Evolutionary conservation across 2,329 filamentous ascomycete species (phyloP).

Genomic region (Talaromyces atroroseus): DNA sequence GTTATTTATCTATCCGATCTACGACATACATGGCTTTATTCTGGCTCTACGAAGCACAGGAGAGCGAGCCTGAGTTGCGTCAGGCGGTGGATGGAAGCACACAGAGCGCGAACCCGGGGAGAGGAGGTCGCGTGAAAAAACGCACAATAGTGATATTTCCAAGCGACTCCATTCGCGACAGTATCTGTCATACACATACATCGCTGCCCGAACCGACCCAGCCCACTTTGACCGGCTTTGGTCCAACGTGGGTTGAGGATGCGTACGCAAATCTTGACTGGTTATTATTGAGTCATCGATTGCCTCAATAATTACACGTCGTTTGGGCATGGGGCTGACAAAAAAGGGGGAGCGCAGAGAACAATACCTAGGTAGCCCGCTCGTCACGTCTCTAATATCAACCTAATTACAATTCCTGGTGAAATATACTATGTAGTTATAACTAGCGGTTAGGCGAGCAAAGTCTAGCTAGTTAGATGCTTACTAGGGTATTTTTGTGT

Average conservation of each 20-base stretch:
- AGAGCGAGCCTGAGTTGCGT: neutral
- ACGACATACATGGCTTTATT: neutral
- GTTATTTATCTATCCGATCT: neutral
- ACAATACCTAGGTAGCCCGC: too few species aligned
- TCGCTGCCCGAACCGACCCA: conserved; percentile 8
- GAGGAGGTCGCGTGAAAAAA: neutral
- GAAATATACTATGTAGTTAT: too few species aligned
- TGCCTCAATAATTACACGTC: neutral
- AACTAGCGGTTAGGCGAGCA: neutral
- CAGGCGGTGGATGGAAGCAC: neutral
- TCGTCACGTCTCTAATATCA: neutral
- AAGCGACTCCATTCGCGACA: neutral
- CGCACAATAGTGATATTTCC: neutral
- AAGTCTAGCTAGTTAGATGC: neutral
- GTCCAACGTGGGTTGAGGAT: neutral
- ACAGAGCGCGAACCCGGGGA: neutral
- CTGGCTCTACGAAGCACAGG: neutral
- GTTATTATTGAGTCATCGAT: neutral
- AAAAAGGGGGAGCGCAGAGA: too few species aligned
- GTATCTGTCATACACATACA: neutral
- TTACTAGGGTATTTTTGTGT: neutral
- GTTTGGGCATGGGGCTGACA: neutral
- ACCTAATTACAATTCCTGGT: too few species aligned
- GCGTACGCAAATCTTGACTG: neutral
- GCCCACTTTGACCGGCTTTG: conserved; percentile 1